Evolutionary conservation across 306 rosid genomes (phyloP), one percentile per base, ranked within the genome.

Genomic region (Potentilla sterilis): DNA sequence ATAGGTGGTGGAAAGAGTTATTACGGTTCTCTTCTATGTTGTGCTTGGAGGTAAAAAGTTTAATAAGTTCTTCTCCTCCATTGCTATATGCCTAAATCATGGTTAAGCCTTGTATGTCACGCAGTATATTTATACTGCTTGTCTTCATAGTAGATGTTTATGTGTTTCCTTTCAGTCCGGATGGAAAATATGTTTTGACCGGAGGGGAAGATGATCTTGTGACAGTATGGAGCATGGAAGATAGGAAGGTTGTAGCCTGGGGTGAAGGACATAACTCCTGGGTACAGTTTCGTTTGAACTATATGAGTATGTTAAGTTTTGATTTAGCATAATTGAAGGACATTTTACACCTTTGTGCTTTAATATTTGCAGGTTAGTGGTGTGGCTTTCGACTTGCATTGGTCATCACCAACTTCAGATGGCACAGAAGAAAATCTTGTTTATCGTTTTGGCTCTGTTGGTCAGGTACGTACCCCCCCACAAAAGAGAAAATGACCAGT

Each of bases 191-290:
- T 80, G 80, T 95, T 80, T 86, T 95, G 87, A 86, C 99, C 4
- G 99, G 99, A 65, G 99, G 99, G 57, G 99, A 95, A 90, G 99
- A 95, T 65, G 99, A 95, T 90, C 84, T 95, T 46, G 98, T 95
- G 81, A 96, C 89, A 42, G 92, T 95, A 74, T 95, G 99, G 99
- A 90, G 99, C 88, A 87, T 89, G 96, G 97, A 92, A 84, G 98
- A 95, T 85, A 87, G 99, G 59, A 95, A 92, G 81, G 91, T 95
- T 77, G 96, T 95, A 67, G 99, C 99, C 43, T 92, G 99, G 99
- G 97, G 99, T 63, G 99, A 95, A 86, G 99, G 99, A 58, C 99
- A 95, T 80, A 92, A 80, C 76, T 95, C 99, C 64, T 95, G 99
- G 99, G 99, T 95, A 87, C 35, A 79, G 90, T 83, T 80, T 67